A percentile compares a stretch with the other conserved stretches of the same genome.
Conservation (phyloP, 2,329 filamentous ascomycete genomes). For the Trichoderma sp. region DNA sequence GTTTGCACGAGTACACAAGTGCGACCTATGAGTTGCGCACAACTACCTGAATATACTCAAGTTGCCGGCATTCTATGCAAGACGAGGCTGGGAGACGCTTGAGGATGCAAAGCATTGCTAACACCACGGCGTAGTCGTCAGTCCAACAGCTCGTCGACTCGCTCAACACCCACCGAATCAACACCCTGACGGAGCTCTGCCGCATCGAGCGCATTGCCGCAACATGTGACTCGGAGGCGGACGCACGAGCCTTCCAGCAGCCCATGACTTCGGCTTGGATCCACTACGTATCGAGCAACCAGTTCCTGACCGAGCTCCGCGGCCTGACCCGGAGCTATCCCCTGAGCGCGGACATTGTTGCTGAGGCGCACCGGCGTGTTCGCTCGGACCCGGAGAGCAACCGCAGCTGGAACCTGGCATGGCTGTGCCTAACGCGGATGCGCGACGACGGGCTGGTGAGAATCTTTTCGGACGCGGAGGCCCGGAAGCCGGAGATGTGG, state of each 20-base stretch:
- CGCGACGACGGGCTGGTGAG: constrained; percentile 59
- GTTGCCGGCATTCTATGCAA: neutral
- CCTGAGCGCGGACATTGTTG: constrained; percentile 61
- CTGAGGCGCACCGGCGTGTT: constrained; percentile 63
- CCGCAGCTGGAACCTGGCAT: constrained; percentile 73
- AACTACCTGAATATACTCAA: neutral
- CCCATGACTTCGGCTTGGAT: constrained; percentile 70
- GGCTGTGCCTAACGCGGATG: constrained; percentile 67
- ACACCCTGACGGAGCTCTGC: constrained; percentile 69
- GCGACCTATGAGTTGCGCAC: neutral
- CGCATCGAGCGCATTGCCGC: constrained; percentile 67
- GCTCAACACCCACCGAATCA: constrained; percentile 64
- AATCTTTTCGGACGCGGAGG: constrained; percentile 59
- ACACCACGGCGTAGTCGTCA: neutral
- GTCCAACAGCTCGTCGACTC: constrained; percentile 56
- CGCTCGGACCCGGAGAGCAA: constrained; percentile 61
- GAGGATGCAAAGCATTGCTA: neutral
- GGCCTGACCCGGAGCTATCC: constrained; percentile 65
- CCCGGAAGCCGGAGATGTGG: constrained; percentile 67
- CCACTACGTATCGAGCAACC: constrained; percentile 68
- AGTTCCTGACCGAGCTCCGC: constrained; percentile 66
- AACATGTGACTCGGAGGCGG: constrained; percentile 53
- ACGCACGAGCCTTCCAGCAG: constrained; percentile 54
- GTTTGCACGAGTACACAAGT: neutral
- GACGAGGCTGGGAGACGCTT: neutral